phyloP scores from a whole-genome alignment of 2,329 filamentous ascomycete species.

The Fusarium falciforme region DNA sequence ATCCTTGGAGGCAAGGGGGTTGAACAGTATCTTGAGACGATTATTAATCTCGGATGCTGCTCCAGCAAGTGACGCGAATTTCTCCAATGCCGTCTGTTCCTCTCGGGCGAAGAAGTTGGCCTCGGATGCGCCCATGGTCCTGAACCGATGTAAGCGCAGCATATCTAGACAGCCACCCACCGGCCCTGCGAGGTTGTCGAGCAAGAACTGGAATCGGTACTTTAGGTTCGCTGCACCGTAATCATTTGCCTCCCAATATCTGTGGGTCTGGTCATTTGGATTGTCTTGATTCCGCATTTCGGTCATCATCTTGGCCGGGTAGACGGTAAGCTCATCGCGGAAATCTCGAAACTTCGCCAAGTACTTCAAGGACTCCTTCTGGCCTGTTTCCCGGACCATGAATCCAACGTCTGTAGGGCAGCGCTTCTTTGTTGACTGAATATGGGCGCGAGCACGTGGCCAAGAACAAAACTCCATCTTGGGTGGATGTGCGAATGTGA shows the following conservation, averaged over 20 bases:
- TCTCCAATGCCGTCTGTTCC: neutral
- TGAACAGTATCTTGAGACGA: neutral
- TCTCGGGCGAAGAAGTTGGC: neutral
- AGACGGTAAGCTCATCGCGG: too few relatives aligned
- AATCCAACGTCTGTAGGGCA: neutral
- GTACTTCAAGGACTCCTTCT: too few relatives aligned
- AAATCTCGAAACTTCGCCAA: neutral
- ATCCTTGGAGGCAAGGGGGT: neutral
- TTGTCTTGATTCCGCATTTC: neutral
- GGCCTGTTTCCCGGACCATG: neutral
- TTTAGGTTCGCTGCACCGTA: slow-evolving; percentile 1
- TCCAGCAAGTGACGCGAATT: neutral
- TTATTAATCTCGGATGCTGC: neutral
- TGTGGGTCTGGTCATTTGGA: too few relatives aligned
- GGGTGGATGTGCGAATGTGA: neutral
- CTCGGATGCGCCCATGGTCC: neutral
- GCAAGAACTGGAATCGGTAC: slow-evolving; percentile 1
- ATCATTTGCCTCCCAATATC: slow-evolving; percentile 7
- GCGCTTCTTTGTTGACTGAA: neutral
- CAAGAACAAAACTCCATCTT: neutral
- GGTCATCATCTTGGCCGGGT: neutral
- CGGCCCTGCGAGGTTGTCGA: slow-evolving; percentile 13
- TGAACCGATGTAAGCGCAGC: slow-evolving; percentile 25
- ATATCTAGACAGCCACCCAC: slow-evolving; percentile 18
- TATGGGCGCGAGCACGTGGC: neutral